A percentile compares a stretch with the other conserved stretches of the same genome.
Evolutionary conservation across 805 yeast genomes (phyloP).

Genomic region (Candida vartiovaarae): DNA sequence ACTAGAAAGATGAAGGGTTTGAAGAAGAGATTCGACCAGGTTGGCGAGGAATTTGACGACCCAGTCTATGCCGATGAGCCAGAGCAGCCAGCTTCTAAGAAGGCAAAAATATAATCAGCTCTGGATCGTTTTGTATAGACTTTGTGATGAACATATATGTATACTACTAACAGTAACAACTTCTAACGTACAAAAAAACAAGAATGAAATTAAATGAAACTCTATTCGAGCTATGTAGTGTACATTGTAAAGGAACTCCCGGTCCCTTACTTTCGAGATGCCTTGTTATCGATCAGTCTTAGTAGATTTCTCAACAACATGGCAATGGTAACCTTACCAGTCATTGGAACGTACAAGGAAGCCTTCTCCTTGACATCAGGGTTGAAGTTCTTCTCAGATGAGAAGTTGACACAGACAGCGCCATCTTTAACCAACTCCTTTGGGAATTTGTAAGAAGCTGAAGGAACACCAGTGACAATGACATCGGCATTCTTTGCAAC

Average conservation of each 20-base stretch:
- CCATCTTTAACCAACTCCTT: conserved; percentile 75
- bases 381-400: conserved; percentile 81
- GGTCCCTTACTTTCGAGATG: neutral
- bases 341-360: conserved; percentile 87
- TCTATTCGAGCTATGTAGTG: no score
- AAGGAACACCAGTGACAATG: conserved; percentile 93
- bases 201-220: neutral
- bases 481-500: conserved; percentile 79
- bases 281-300: conserved; percentile 67
- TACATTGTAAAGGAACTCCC: no score
- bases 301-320: conserved; percentile 88
- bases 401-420: conserved; percentile 83
- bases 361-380: conserved; percentile 81
- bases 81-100: conserved; percentile 29
- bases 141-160: neutral
- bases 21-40: conserved; percentile 79
- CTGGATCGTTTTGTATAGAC: neutral
- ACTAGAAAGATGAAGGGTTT: conserved; percentile 99
- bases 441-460: conserved; percentile 78
- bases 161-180: neutral
- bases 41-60: conserved; percentile 41
- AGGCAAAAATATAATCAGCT: conserved; percentile 13
- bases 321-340: conserved; percentile 93
- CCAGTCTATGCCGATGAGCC: conserved; percentile 39
- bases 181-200: neutral